phyloP scores from a whole-genome alignment of 1,284 basidiomycete species.

The Tilletia setariae region DNA sequence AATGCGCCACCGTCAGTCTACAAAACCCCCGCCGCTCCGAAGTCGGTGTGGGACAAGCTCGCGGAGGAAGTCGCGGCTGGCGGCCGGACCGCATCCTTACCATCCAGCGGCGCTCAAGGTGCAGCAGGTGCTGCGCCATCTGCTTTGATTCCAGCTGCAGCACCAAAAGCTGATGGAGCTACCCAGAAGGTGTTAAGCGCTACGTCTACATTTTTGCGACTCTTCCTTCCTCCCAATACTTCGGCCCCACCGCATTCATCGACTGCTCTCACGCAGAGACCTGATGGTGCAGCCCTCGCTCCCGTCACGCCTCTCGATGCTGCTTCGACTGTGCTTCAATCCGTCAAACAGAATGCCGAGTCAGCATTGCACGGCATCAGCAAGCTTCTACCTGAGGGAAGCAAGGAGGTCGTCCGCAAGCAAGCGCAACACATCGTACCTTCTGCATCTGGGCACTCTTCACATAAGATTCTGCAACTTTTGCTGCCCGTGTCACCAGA shows the following conservation, averaged over 20 bases:
- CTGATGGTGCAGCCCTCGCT: not conserved
- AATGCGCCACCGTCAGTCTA: not conserved
- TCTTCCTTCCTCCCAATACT: conserved; percentile 1
- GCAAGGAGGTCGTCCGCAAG: not conserved
- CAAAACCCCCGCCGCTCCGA: not conserved
- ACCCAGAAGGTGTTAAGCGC: not conserved
- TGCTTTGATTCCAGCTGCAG: not conserved
- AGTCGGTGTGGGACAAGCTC: conserved; percentile 13
- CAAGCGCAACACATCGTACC: not conserved
- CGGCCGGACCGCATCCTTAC: not conserved
- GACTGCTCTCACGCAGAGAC: not conserved
- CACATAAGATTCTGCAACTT: not conserved
- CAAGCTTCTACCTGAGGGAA: not conserved
- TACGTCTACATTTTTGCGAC: no score
- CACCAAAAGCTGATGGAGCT: not conserved
- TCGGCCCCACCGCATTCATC: not conserved
- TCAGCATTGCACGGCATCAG: not conserved
- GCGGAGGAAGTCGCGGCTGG: conserved; percentile 4
- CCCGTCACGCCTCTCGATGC: conserved; percentile 7
- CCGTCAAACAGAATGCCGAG: not conserved
- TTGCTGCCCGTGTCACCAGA: not conserved
- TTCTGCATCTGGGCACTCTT: not conserved
- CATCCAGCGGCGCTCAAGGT: not conserved
- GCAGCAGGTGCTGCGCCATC: not conserved
- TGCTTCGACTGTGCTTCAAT: not conserved